These are phyloP conservation scores for Trichophyton verrucosum DNA, from an alignment of 2,329 filamentous ascomycete genomes.

Conservation along the genomic window DNA sequence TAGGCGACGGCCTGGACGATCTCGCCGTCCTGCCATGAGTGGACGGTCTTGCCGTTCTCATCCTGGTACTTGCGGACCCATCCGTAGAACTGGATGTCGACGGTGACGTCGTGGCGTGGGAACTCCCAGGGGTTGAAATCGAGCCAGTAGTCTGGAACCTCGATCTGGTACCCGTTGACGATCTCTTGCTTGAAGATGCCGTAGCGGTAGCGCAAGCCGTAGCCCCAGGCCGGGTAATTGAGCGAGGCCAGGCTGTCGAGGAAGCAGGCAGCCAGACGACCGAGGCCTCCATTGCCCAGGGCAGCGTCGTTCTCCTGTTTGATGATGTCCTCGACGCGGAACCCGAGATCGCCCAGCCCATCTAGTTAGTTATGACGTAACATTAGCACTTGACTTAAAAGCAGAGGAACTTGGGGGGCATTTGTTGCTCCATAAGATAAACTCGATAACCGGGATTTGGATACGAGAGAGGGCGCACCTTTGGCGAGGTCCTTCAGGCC, in stretches of 20 bases:
- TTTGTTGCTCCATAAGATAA: too few relatives aligned
- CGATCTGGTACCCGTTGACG: conserved; percentile 92
- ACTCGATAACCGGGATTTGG: too few relatives aligned
- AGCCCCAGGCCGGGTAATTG: conserved; percentile 95
- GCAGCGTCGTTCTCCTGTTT: conserved; percentile 91
- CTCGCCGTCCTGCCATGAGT: conserved; percentile 85
- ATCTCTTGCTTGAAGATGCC: conserved; percentile 99
- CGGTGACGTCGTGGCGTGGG: conserved; percentile 83
- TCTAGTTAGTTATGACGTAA: conserved; percentile 33
- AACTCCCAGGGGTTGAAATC: conserved; percentile 99
- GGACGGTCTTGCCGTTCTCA: conserved; percentile 59
- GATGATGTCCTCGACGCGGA: conserved; percentile 93
- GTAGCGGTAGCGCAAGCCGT: conserved; percentile 88
- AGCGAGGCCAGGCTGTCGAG: conserved; percentile 89
- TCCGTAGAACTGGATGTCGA: conserved; percentile 96
- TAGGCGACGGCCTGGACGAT: conserved; percentile 85
- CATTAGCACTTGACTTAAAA: neutral
- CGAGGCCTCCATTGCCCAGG: conserved; percentile 88
- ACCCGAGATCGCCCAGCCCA: conserved; percentile 77
- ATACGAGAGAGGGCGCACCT: conserved; percentile 39
- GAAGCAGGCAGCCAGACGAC: conserved; percentile 90
- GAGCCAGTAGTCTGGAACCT: conserved; percentile 97
- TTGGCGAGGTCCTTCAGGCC: conserved; percentile 74
- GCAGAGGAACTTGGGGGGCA: too few relatives aligned
- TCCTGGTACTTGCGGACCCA: conserved; percentile 63